A percentile compares a stretch with the other conserved stretches of the same genome.
phyloP scores from a whole-genome alignment of 2,329 filamentous ascomycete species.

The Podosphaera leucotricha region DNA sequence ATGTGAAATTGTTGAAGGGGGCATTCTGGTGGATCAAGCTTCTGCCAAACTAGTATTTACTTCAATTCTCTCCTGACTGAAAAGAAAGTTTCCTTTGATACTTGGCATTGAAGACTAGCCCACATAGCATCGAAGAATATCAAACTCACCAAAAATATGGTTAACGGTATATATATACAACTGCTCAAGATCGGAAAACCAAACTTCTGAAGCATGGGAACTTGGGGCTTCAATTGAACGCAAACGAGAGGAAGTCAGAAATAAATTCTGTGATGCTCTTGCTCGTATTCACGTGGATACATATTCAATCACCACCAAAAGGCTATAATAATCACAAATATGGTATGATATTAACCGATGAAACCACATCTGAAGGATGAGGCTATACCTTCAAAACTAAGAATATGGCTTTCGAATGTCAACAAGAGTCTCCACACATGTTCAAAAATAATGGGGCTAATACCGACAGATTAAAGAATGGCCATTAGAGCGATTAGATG shows the following conservation, averaged over 20 bases:
- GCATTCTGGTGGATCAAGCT: not conserved
- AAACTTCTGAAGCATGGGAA: not conserved
- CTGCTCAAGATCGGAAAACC: too few species aligned
- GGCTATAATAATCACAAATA: not conserved
- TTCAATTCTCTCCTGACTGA: not conserved
- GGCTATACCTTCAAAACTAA: conserved; percentile 1
- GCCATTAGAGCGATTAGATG: not conserved
- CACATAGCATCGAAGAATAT: not conserved
- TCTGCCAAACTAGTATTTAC: not conserved
- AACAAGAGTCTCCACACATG: not conserved
- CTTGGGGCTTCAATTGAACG: not conserved
- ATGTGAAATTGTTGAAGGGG: not conserved
- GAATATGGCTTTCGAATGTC: not conserved
- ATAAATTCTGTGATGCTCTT: not conserved
- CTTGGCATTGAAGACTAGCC: not conserved
- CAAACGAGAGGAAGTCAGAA: not conserved
- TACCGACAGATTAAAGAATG: not conserved
- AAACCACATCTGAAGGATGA: not conserved
- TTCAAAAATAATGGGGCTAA: not conserved
- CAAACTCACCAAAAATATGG: not conserved
- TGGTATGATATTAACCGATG: not conserved
- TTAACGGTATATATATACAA: not conserved
- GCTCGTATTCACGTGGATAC: conserved; percentile 1
- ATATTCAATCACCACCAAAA: not conserved
- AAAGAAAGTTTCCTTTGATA: not conserved